A percentile compares a stretch with the other conserved stretches of the same genome.
Evolutionary conservation across 768 basidiomycete species (phyloP).

Genomic region (Mycena rebaudengoi): DNA sequence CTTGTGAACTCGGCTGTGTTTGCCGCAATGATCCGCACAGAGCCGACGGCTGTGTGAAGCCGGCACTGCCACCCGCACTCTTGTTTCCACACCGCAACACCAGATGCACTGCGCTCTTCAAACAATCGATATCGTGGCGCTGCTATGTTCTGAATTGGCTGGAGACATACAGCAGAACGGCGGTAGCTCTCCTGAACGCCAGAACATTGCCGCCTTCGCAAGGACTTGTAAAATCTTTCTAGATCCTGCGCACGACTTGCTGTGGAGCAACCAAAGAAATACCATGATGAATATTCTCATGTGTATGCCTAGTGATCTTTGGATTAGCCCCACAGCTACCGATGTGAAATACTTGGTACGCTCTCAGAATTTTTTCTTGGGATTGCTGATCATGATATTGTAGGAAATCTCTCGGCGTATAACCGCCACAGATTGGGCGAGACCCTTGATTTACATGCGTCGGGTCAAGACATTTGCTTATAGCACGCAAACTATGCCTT

Average conservation of each 20-base stretch:
- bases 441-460: background rate
- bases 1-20: too few relatives aligned
- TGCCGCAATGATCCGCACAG: too few relatives aligned
- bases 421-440: conserved; percentile 2
- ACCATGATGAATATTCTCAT: conserved; percentile 6
- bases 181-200: background rate
- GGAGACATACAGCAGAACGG: background rate
- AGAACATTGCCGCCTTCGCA: background rate
- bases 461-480: background rate
- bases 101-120: conserved; percentile 1
- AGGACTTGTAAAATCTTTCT: conserved; percentile 9
- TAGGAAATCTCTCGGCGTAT: background rate
- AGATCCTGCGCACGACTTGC: conserved; percentile 4
- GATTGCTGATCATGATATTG: conserved; percentile 1
- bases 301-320: conserved; percentile 6
- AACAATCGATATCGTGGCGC: background rate
- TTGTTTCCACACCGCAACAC: background rate
- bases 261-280: conserved; percentile 9
- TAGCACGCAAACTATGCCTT: background rate
- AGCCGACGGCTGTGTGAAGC: background rate
- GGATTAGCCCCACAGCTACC: background rate
- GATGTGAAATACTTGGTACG: background rate
- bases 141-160: background rate
- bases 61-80: too few relatives aligned
- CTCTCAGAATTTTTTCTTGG: background rate